Evolutionary conservation across 179 eudicot species (phyloP).

Genomic region (Camellia oleifera): DNA sequence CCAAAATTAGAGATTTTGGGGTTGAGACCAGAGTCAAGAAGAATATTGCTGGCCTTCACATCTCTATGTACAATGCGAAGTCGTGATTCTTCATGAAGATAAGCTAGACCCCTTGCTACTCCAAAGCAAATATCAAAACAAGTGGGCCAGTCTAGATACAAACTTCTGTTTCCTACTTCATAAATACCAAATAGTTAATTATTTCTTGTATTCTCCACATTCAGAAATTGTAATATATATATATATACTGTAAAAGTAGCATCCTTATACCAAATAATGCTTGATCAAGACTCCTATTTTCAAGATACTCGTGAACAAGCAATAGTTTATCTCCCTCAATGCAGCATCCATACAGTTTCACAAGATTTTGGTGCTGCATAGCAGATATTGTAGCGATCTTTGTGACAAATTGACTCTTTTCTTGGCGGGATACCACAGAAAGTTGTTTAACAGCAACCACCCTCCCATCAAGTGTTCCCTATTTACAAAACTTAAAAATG

Average conservation of each 20-base stretch:
- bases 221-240: too few relatives aligned
- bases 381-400: constrained; percentile 19
- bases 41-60: constrained; percentile 3
- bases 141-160: background rate
- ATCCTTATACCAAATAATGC: constrained; percentile 2
- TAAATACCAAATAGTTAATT: too few relatives aligned
- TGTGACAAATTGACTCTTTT: constrained; percentile 20
- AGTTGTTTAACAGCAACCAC: constrained; percentile 18
- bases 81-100: constrained; percentile 11
- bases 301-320: constrained; percentile 19
- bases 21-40: background rate
- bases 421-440: constrained; percentile 18
- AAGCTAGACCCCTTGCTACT: constrained; percentile 8
- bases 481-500: background rate
- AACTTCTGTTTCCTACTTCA: too few relatives aligned
- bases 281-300: constrained; percentile 16
- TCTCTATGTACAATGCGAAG: constrained; percentile 8
- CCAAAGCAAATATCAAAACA: constrained; percentile 3
- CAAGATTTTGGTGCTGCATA: constrained; percentile 21
- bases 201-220: too few relatives aligned
- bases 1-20: constrained; percentile 9
- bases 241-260: too few relatives aligned
- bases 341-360: constrained; percentile 23
- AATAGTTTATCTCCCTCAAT: constrained; percentile 18
- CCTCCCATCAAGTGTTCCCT: background rate